Evolutionary conservation across 1,284 basidiomycete genomes (phyloP).

Genomic region (Porogramme epimiltina): DNA sequence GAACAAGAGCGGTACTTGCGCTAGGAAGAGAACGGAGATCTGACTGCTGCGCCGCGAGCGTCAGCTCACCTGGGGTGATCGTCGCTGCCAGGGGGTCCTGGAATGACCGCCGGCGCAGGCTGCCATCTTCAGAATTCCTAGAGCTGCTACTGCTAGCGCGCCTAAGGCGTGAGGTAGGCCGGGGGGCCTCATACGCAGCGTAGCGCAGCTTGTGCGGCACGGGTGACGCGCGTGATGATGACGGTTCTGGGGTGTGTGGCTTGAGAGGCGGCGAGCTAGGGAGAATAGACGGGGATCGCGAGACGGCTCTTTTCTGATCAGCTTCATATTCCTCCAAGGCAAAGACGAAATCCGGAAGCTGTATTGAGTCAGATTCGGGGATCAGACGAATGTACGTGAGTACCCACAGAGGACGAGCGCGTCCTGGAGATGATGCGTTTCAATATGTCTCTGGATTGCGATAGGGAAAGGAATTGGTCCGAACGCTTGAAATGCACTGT

Average conservation of each 20-base stretch:
- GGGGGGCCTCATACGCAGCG: slow-evolving; percentile 67
- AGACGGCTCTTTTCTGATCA: slow-evolving; percentile 11
- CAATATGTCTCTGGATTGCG: slow-evolving; percentile 45
- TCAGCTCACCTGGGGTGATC: slow-evolving; percentile 59
- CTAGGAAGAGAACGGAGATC: slow-evolving; percentile 37
- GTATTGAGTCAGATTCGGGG: not conserved
- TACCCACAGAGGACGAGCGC: slow-evolving; percentile 52
- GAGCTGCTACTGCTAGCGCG: slow-evolving; percentile 31
- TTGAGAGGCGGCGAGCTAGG: slow-evolving; percentile 22
- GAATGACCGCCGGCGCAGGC: slow-evolving; percentile 26
- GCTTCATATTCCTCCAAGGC: slow-evolving; percentile 45
- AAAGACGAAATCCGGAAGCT: slow-evolving; percentile 72
- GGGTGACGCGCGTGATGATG: slow-evolving; percentile 33
- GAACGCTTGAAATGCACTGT: slow-evolving; percentile 54
- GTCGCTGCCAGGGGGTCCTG: slow-evolving; percentile 40
- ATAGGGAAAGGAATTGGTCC: slow-evolving; percentile 58
- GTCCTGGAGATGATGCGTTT: slow-evolving; percentile 46
- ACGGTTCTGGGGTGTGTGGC: slow-evolving; percentile 31
- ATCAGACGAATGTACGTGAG: not conserved
- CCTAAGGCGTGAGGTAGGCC: slow-evolving; percentile 46
- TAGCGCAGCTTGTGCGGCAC: slow-evolving; percentile 60
- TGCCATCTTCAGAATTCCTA: slow-evolving; percentile 28
- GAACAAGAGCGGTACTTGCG: slow-evolving; percentile 21
- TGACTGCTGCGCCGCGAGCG: slow-evolving; percentile 47
- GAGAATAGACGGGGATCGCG: slow-evolving; percentile 16